These are phyloP conservation scores for Lachnellula cervina DNA, from an alignment of 2,329 filamentous ascomycete genomes.

Conservation along the genomic window DNA sequence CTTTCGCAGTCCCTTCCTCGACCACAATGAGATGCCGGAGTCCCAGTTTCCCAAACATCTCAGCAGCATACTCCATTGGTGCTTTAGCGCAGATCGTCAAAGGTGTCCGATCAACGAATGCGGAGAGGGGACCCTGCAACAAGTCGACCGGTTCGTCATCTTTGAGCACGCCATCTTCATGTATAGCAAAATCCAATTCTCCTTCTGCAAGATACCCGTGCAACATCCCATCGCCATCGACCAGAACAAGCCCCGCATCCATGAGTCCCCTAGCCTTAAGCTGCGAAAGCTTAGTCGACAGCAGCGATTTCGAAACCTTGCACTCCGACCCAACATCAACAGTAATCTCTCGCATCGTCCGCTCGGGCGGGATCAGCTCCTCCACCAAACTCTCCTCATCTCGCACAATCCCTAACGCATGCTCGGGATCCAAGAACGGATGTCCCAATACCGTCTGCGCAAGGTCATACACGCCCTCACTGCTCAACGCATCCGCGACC, in stretches of 20 bases:
- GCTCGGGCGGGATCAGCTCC: constrained; percentile 46
- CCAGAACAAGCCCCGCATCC: constrained; percentile 53
- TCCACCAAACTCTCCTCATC: constrained; percentile 36
- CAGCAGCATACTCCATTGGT: constrained; percentile 54
- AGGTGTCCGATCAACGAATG: constrained; percentile 50
- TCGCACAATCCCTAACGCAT: constrained; percentile 40
- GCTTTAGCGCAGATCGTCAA: constrained; percentile 45
- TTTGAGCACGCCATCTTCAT: constrained; percentile 17
- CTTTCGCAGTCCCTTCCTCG: constrained; percentile 44
- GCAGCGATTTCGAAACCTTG: constrained; percentile 36
- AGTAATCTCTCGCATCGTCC: constrained; percentile 53
- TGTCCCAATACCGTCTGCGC: constrained; percentile 55
- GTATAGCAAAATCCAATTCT: constrained; percentile 47
- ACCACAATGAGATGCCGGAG: constrained; percentile 49
- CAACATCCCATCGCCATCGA: constrained; percentile 42
- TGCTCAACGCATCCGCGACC: constrained; percentile 49
- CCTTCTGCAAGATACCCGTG: constrained; percentile 52
- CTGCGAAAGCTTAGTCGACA: constrained; percentile 42
- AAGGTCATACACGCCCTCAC: constrained; percentile 53
- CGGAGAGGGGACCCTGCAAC: constrained; percentile 33
- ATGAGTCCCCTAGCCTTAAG: constrained; percentile 47
- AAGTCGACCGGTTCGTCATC: constrained; percentile 31
- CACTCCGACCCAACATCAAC: constrained; percentile 41
- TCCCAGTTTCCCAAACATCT: constrained; percentile 56
- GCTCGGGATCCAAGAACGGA: constrained; percentile 52